Evolutionary conservation across 495 filamentous ascomycete genomes (phyloP).

Genomic region (Cercophora scortea): DNA sequence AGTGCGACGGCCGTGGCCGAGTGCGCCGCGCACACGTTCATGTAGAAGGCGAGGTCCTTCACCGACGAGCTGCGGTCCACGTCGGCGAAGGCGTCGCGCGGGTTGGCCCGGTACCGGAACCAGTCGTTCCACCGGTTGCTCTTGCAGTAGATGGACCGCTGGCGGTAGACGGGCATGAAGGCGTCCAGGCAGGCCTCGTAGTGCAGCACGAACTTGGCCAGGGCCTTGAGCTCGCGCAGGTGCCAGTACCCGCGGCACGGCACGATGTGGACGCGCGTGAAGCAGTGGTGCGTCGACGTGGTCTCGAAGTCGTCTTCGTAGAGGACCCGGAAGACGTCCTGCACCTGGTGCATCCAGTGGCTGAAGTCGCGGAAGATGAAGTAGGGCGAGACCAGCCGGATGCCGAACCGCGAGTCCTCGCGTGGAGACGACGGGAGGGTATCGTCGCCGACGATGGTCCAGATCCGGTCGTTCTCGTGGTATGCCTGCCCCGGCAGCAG

Average conservation of each 20-base stretch:
- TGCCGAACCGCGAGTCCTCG: conserved; percentile 17
- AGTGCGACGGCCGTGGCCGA: conserved; percentile 18
- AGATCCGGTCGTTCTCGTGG: conserved; percentile 6
- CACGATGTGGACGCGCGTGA: conserved; percentile 20
- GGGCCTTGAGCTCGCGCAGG: conserved; percentile 11
- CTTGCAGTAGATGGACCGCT: conserved; percentile 18
- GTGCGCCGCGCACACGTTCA: conserved; percentile 17
- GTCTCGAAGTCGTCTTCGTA: conserved; percentile 17
- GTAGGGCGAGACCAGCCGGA: conserved; percentile 22
- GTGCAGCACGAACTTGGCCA: conserved; percentile 19
- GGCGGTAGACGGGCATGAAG: conserved; percentile 19
- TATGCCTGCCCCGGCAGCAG: not conserved
- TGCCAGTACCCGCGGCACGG: conserved; percentile 14
- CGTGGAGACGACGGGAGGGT: conserved; percentile 11
- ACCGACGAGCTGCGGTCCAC: conserved; percentile 4
- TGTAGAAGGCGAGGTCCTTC: conserved; percentile 7
- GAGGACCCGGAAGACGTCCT: conserved; percentile 11
- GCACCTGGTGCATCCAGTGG: conserved; percentile 11
- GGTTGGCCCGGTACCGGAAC: conserved; percentile 1
- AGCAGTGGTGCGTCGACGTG: conserved; percentile 18
- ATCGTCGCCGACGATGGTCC: conserved; percentile 16
- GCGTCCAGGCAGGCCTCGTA: conserved; percentile 25
- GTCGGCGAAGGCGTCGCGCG: conserved; percentile 8
- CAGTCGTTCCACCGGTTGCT: conserved; percentile 22
- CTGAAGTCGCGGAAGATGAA: conserved; percentile 14